These are phyloP conservation scores for Pseudogymnoascus sp. DNA, from an alignment of 2,329 filamentous ascomycete species.

Conservation along the genomic window DNA sequence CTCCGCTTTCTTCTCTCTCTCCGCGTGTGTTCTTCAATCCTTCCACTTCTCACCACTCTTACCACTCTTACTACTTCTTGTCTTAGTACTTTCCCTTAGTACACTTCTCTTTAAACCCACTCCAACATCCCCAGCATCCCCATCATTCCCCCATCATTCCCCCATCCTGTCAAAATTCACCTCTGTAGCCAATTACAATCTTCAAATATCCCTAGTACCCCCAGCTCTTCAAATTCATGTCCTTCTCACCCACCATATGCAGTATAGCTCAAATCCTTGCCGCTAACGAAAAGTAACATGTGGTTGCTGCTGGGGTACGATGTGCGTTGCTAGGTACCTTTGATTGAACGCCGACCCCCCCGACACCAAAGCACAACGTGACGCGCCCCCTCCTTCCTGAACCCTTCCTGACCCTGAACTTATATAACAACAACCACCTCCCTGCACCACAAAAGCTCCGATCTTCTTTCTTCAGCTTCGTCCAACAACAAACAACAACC, in stretches of 20 bases:
- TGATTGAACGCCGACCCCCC: not conserved
- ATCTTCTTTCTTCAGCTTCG: not conserved
- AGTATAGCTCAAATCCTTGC: not conserved
- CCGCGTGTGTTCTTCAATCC: not conserved
- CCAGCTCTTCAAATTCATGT: not conserved
- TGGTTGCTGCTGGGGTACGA: not conserved
- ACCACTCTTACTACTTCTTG: no score
- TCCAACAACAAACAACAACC: not conserved
- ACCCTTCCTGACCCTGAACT: not conserved
- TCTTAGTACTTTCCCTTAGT: no score
- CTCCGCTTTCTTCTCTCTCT: not conserved
- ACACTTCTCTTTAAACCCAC: no score
- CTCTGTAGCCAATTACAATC: not conserved
- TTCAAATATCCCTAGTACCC: not conserved
- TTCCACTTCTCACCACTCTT: not conserved
- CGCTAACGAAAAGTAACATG: not conserved
- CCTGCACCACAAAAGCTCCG: not conserved
- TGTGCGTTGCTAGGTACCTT: not conserved
- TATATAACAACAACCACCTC: constrained; percentile 3
- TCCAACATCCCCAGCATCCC: not conserved
- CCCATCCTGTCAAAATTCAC: not conserved
- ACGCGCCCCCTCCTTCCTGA: not conserved
- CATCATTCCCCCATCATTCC: not conserved
- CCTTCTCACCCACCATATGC: not conserved
- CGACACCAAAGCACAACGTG: not conserved